Evolutionary conservation across 2,329 filamentous ascomycete species (phyloP), one percentile per base, ranked within the genome.

Genomic region (Fusarium sp.): DNA sequence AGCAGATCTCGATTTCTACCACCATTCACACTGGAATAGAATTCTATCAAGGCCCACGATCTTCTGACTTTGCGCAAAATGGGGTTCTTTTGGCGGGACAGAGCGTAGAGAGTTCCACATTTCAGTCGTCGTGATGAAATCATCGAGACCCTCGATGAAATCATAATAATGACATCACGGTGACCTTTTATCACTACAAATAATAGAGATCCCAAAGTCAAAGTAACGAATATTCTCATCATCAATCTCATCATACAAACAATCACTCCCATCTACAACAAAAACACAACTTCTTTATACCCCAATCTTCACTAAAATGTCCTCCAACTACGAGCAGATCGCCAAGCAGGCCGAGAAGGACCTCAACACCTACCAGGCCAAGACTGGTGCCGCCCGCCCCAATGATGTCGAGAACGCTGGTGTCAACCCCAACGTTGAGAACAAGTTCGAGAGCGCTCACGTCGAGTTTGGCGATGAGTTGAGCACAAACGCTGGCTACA

Each of bases 341-440:
- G 80, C 84, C 58, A 76, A 80, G 34, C 74, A 83, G 71, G 83
- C 84, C 45, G 83, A 86, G 78, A 75, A 74, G 54, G 82, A 85
- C 69, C 78, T 85, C 58, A 85, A 85, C 78, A 81, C 77, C 14
- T 83, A 84, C 72, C 79, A 83, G 68, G 75, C 82, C 69, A 85
- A 85, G 77, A 84, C 83, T 3, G 83, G 84, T 55, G 76, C 75
- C 11, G 79, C 78, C 49, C 81, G 79, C 61, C 72, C 76, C 5
- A 77, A 82, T 8, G 77, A 77, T 7, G 76, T 75, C 19, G 82
- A 84, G 23, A 79, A 83, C 10, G 78, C 80, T 5, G 83, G 82
- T 44, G 80, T 84, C 46, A 81, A 84, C 56, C 74, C 79, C 2
- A 74, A 77, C 13, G 79, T 77, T 26, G 82, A 82, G 76, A 81